These are phyloP conservation scores for Phalaenopsis hybrid DNA, from an alignment of 116 monocot genomes.

Conservation along the genomic window DNA sequence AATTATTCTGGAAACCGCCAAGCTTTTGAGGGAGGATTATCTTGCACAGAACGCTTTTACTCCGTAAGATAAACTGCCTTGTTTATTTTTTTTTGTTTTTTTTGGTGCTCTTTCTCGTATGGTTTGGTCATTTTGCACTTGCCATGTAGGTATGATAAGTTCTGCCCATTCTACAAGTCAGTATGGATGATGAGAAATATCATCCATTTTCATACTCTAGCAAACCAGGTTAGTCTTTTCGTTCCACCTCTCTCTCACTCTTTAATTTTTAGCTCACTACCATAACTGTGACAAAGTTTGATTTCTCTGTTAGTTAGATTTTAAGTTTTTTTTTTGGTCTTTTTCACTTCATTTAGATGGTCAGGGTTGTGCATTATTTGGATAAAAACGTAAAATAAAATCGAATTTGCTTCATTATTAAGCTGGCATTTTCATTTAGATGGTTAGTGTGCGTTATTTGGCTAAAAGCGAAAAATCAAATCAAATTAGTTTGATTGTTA, in stretches of 20 bases:
- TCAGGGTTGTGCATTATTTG: too few species aligned
- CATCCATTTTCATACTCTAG: slow-evolving; percentile 91
- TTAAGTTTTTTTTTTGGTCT: too few species aligned
- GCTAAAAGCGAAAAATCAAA: too few species aligned
- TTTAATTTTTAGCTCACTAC: neutral
- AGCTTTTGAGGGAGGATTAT: slow-evolving; percentile 97
- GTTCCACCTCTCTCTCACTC: neutral
- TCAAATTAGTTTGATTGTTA: too few species aligned
- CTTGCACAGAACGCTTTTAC: slow-evolving; percentile 99
- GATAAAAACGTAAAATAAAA: too few species aligned
- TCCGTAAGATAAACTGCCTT: slow-evolving; percentile 50
- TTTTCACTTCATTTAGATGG: too few species aligned
- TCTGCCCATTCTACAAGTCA: slow-evolving; percentile 98
- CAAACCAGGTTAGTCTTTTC: slow-evolving; percentile 76
- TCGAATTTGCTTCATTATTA: too few species aligned
- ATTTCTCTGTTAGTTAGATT: neutral
- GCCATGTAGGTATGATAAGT: slow-evolving; percentile 82
- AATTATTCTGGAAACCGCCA: slow-evolving; percentile 94
- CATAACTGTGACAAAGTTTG: too few species aligned
- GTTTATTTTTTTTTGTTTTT: neutral
- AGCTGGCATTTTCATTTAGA: too few species aligned
- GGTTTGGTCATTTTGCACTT: neutral
- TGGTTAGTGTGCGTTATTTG: too few species aligned
- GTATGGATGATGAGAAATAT: slow-evolving; percentile 99
- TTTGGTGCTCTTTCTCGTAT: neutral